Base-by-base conservation (phyloP, 2,329 filamentous ascomycete species). In the Cladosporium sp. region DNA sequence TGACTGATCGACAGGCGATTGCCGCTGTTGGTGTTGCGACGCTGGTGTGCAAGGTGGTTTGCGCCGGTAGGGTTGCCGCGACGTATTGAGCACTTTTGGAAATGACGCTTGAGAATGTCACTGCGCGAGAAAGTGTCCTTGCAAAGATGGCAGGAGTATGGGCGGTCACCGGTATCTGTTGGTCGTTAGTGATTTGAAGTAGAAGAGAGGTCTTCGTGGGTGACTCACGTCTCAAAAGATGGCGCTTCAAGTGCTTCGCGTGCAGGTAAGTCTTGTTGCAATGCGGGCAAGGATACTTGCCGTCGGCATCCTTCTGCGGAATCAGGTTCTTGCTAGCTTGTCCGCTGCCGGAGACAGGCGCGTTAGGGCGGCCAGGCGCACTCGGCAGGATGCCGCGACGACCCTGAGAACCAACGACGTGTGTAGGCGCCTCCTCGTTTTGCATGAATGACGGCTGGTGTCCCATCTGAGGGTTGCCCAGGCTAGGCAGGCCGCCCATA, bases 221-320 rank as follows among this genome's bases (percentile, higher is more conserved):
- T 50, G 48, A 87, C 91, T 90, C 81, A 96, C 92, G 93, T 79
- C 93, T 81, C 63, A 97, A 77, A 55, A 97, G 81, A 79, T 97
- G 93, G 65, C 93, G 87, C 81, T 97, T 97, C 63, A 97, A 74
- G 73, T 97, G 93, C 78, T 98, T 97, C 43, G 92, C 87, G 70
- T 97, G 93, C 54, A 97, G 79, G 68, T 98, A 98, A 6, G 91
- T 96, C 78, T 97, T 97, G 65, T 89, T 95, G 75, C 93, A 98
- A 71, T 97, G 91, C 64, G 90, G 90, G 74, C 93, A 98, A 55
- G 93, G 92, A 68, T 95, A 98, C 76, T 97, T 97, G 67, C 93
- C 93, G 69, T 97, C 92, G 8, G 90, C 89, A 71, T 97, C 92
- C 77, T 97, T 96, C 62, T 89, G 86, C 13, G 91, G 90, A 58